Evolutionary conservation across 257 asterid genomes (phyloP).

Genomic region (Capsicum rhomboideum): DNA sequence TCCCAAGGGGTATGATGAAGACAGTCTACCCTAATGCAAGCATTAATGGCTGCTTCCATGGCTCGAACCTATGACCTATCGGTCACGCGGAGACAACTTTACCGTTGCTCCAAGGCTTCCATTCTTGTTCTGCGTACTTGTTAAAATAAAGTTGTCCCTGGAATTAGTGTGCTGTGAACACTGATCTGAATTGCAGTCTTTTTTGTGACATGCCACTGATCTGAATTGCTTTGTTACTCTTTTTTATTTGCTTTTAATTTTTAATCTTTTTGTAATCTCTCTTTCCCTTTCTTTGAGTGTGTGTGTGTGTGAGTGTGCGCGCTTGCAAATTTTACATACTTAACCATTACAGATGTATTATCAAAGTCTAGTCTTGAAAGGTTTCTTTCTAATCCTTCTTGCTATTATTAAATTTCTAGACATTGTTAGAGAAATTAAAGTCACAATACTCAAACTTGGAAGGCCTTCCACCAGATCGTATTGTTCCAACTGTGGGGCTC

Average conservation of each 20-base stretch:
- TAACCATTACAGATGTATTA: background rate
- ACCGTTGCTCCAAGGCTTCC: background rate
- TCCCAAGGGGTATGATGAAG: background rate
- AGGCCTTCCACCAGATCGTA: conserved; percentile 90
- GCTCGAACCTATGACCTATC: background rate
- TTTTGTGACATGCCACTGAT: background rate
- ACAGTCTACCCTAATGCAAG: background rate
- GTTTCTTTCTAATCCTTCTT: background rate
- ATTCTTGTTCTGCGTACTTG: background rate
- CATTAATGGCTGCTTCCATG: background rate
- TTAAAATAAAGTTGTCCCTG: background rate
- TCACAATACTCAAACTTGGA: conserved; percentile 70
- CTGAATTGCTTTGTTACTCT: background rate
- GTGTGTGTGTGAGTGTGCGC: background rate
- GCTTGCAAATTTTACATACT: background rate
- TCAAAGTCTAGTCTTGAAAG: background rate
- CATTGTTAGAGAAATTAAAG: conserved; percentile 81
- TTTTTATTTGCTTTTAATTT: background rate
- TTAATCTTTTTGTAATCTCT: background rate
- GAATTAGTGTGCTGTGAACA: background rate
- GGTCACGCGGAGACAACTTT: background rate
- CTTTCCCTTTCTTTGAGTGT: background rate
- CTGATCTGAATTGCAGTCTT: background rate
- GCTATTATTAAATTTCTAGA: conserved; percentile 29
- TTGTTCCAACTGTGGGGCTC: conserved; percentile 93